Base-by-base conservation (phyloP, 176 grass and related monocot species). In the Thinopyrum elongatum region DNA sequence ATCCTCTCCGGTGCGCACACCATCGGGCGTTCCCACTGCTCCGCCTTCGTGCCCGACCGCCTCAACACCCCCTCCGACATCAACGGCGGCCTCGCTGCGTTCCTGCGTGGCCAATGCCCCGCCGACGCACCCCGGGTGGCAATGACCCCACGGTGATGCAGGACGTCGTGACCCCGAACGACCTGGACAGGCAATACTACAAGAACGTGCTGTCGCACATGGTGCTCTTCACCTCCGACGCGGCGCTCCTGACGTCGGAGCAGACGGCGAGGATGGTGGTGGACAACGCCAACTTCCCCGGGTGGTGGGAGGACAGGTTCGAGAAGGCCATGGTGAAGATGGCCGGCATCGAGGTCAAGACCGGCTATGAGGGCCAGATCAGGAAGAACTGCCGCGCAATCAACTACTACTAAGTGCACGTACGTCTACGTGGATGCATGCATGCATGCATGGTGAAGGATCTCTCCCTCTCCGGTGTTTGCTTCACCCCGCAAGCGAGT, bases 1-100 rank as follows among this genome's bases (percentile, higher is more conserved):
- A 26, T 76, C 21, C 86, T 86, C 49, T 92, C 91, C 9, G 91
- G 84, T 4, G 87, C 88, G 3, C 91, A 93, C 69, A 68, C 88
- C 16, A 29, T 90, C 35, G 88, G 88, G 6, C 72, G 66, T 0
- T 86, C 91, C 5, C 91, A 90, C 72, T 93, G 91, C 69, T 87
- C 87, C 0, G 84, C 91, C 70, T 92, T 93, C 69, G 34, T 79
- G 0, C 4, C 47, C 4, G 84, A 77, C 75, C 72, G 72, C 26
- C 72, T 51, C 72, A 25, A 25, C 8, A 9, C 2, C 2, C 26
- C 61, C 25, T 64, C 61, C 10, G 61, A 64, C 61, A 64, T 64
- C 25, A 28, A 64, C 11, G 25, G 61, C 3, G 61, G 61, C 61
- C 25, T 64, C 1, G 61, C 61, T 3, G 10, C 11, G 1, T 27